phyloP scores from a whole-genome alignment of 176 grass and related monocot genomes.

The Avena eriantha region DNA sequence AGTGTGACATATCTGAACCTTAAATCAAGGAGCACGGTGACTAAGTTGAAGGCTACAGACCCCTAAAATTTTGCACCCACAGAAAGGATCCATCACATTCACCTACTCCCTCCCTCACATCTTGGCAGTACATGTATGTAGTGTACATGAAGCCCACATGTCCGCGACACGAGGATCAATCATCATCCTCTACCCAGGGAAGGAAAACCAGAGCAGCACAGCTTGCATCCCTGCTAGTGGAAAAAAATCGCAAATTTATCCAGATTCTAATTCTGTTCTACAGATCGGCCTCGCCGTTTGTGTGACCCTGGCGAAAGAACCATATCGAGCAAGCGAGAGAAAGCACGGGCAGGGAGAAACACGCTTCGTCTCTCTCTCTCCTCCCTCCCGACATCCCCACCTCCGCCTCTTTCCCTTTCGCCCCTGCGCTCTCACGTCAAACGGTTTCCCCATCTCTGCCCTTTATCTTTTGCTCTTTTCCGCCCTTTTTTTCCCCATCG shows the following conservation, averaged over 20 bases:
- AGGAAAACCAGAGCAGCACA: background rate
- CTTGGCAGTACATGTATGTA: conserved; percentile 27
- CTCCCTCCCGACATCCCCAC: conserved; percentile 39
- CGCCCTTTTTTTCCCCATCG: conserved; percentile 26
- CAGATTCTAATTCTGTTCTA: background rate
- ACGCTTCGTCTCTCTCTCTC: background rate
- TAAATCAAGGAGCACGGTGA: background rate
- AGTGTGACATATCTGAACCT: no score
- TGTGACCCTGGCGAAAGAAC: background rate
- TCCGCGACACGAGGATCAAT: background rate
- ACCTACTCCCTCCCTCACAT: background rate
- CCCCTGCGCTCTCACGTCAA: conserved; percentile 60
- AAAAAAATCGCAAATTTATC: background rate
- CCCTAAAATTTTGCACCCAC: background rate
- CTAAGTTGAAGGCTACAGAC: background rate
- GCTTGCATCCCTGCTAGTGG: background rate
- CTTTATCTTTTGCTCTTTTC: conserved; percentile 56
- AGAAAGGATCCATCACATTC: background rate
- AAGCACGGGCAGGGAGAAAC: background rate
- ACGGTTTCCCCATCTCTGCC: conserved; percentile 38
- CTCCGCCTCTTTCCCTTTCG: conserved; percentile 35
- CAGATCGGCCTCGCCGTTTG: background rate
- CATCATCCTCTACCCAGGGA: background rate
- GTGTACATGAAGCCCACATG: background rate
- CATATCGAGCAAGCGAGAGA: background rate